Evolutionary conservation across 345 rosid species (phyloP).

Genomic region (Hypericum androsaemum): DNA sequence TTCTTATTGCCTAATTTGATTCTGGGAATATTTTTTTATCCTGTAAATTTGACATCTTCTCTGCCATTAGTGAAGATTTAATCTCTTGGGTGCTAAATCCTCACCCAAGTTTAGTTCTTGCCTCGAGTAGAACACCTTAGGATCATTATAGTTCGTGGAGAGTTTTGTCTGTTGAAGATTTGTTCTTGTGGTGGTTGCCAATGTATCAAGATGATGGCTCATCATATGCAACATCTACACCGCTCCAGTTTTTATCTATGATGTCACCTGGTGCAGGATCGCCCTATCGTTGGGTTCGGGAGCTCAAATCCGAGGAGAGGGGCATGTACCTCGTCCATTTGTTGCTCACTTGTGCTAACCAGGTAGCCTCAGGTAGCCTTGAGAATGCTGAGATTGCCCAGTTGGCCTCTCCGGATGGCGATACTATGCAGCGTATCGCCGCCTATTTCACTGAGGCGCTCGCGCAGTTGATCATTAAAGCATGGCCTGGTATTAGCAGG

Average conservation of each 20-base stretch:
- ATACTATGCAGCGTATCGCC: conserved; percentile 92
- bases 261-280: conserved; percentile 64
- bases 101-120: conserved; percentile 3
- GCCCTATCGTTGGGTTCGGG: conserved; percentile 65
- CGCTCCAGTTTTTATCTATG: conserved; percentile 69
- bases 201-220: conserved; percentile 88
- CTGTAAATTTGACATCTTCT: conserved; percentile 2
- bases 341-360: conserved; percentile 80
- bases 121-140: conserved; percentile 5
- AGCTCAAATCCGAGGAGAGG: conserved; percentile 89
- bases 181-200: conserved; percentile 14
- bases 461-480: conserved; percentile 64
- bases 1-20: conserved; percentile 4
- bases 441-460: conserved; percentile 86
- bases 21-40: conserved; percentile 8
- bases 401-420: conserved; percentile 81
- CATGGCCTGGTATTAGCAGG: conserved; percentile 89
- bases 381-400: conserved; percentile 75
- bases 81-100: conserved; percentile 2
- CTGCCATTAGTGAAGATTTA: neutral
- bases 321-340: conserved; percentile 85
- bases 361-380: conserved; percentile 67
- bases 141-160: neutral
- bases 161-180: neutral
- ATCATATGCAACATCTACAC: conserved; percentile 76